Percentiles rank a stretch among this genome's conserved stretches.
These are phyloP conservation scores for Dillenia suffruticosa DNA, from an alignment of 164 flowering plant genomes.

Conservation along the genomic window DNA sequence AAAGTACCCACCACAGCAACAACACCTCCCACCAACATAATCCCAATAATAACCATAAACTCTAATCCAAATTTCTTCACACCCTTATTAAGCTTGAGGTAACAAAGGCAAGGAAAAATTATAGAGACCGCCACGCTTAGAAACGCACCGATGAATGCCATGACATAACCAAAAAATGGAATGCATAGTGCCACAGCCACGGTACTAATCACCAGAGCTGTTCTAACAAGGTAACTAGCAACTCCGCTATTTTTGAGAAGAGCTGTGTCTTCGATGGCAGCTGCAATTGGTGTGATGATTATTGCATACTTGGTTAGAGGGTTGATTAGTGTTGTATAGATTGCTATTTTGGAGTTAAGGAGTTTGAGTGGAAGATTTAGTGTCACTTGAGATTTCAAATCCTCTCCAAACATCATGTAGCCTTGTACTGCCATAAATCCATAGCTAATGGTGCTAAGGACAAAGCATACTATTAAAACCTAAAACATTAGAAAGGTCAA, in stretches of 20 bases:
- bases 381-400: constrained; percentile 44
- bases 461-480: constrained; percentile 44
- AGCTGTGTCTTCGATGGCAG: constrained; percentile 29
- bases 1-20: constrained; percentile 45
- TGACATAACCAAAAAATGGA: constrained; percentile 49
- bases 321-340: constrained; percentile 45
- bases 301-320: constrained; percentile 54
- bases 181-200: constrained; percentile 38
- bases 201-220: constrained; percentile 32
- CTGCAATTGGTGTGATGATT: constrained; percentile 33
- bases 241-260: constrained; percentile 9
- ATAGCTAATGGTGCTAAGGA: constrained; percentile 31
- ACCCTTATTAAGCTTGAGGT: constrained; percentile 36
- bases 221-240: constrained; percentile 25
- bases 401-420: constrained; percentile 53
- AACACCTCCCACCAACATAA: constrained; percentile 26
- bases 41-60: constrained; percentile 21
- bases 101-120: constrained; percentile 51
- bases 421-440: constrained; percentile 51
- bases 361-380: constrained; percentile 39
- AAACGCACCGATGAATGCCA: constrained; percentile 49
- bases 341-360: constrained; percentile 38
- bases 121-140: constrained; percentile 36
- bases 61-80: constrained; percentile 27
- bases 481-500: constrained; percentile 8